Base-by-base conservation (phyloP, 164 flowering plant genomes). In the Taxillus chinensis region DNA sequence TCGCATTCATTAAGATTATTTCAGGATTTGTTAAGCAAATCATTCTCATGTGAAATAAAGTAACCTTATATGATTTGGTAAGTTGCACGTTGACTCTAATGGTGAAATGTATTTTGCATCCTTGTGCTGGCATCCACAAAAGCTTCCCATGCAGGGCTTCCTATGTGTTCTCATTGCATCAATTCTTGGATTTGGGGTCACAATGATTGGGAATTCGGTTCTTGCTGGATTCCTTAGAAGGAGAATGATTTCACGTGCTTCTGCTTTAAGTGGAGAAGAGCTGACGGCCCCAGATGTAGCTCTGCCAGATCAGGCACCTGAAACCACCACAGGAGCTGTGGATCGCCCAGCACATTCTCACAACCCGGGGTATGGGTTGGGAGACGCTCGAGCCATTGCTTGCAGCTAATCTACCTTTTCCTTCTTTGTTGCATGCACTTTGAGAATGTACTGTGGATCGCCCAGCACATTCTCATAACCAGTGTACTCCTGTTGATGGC, bases 101-200 rank as follows among this genome's bases (percentile, higher is more conserved):
- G 37, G 7, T 14, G 11, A 48, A 27, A 38, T 11, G 39, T 60
- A 0, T 54, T 61, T 12, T 4, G n/a, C 45, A 10, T 57, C 38
- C 46, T 64, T 64, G 42, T 15, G 39, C 2, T 27, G 27, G 27
- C 27, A 27, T 27, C 27, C 27, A 27, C 27, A 27, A 27, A 27
- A 85, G 90, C 69, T 80, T 65, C 83, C 74, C 56, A 70, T 79
- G 73, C 81, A 82, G 65, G 71, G 81, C 1, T 81, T 66, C 49
- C 45, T 75, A 40, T 65, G 78, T 41, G 75, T 80, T 48, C 75
- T 80, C 5, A 65, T 80, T 0, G 73, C 83, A 53, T 73, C 91
- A 39, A 73, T 86, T 68, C 64, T 67, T 42, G 91, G 91, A 13
- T 83, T 86, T 62, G 91, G 85, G 61, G 63, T 78, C 38, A 72